Evolutionary conservation across 2,329 filamentous ascomycete species (phyloP).

Genomic region (Aspergillus novofumigatus): DNA sequence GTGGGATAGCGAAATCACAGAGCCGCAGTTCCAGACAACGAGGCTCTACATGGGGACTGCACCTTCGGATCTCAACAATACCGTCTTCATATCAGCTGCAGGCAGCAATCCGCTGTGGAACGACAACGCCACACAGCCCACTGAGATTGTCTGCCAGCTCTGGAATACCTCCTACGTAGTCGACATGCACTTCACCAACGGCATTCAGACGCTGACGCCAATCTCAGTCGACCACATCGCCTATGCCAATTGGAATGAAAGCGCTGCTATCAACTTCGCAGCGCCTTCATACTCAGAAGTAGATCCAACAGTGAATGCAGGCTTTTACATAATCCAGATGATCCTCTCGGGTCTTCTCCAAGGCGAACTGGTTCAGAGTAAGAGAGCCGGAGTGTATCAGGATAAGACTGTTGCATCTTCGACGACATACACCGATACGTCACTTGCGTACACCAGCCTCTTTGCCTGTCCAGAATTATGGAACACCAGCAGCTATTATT

Average conservation of each 20-base stretch:
- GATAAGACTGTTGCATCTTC: not conserved
- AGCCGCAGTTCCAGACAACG: not conserved
- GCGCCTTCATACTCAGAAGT: not conserved
- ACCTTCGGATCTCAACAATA: not conserved
- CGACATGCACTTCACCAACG: constrained; percentile 1
- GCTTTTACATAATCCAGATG: not conserved
- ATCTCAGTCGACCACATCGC: constrained; percentile 5
- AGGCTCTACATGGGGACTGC: not conserved
- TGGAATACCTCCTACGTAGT: constrained; percentile 13
- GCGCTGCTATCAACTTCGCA: not conserved
- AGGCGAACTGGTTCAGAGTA: not conserved
- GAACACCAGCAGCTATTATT: constrained; percentile 1
- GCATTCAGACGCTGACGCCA: constrained; percentile 2
- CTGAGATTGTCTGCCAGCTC: constrained; percentile 10
- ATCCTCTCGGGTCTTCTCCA: constrained; percentile 1
- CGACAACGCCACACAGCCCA: constrained; percentile 1
- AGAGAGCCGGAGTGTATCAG: too few species aligned
- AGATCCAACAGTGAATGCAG: not conserved
- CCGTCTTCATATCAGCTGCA: constrained; percentile 1
- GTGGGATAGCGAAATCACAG: not conserved
- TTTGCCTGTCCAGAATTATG: constrained; percentile 6
- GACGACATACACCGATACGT: not conserved
- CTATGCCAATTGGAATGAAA: not conserved
- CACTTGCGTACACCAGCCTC: not conserved
- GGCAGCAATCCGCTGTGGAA: constrained; percentile 1